Evolutionary conservation across 2,329 filamentous ascomycete species (phyloP).

Genomic region (Saccharata proteae): DNA sequence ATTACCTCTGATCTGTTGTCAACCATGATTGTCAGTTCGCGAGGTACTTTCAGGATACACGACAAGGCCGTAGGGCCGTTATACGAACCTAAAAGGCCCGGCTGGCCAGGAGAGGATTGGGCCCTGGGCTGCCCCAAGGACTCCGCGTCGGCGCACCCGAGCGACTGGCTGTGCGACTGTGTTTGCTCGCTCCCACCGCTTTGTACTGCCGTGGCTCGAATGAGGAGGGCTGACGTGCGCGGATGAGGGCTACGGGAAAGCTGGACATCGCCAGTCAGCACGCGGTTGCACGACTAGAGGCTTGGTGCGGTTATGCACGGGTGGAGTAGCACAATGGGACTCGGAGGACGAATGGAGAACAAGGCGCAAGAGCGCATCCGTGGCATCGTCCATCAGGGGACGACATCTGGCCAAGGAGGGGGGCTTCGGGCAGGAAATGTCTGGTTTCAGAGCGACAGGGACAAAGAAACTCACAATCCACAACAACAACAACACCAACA

Average conservation of each 20-base stretch:
- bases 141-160: constrained; percentile 6
- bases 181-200: constrained; percentile 6
- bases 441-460: constrained; percentile 8
- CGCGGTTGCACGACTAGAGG: constrained; percentile 8
- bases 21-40: constrained; percentile 8
- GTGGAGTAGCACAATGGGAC: constrained; percentile 7
- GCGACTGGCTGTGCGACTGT: constrained; percentile 7
- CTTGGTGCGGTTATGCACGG: constrained; percentile 6
- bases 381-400: too few relatives aligned
- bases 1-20: constrained; percentile 9
- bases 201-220: constrained; percentile 7
- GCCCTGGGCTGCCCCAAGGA: constrained; percentile 8
- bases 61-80: too few relatives aligned
- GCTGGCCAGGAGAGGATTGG: constrained; percentile 7
- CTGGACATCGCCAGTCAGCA: constrained; percentile 8
- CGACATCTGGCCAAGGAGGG: constrained; percentile 6
- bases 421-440: constrained; percentile 3
- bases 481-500: constrained; percentile 6
- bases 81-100: constrained; percentile 8
- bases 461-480: constrained; percentile 10
- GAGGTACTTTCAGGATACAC: too few relatives aligned
- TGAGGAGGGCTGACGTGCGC: constrained; percentile 6
- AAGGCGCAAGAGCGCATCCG: too few relatives aligned
- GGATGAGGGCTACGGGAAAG: constrained; percentile 8
- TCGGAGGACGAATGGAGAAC: constrained; percentile 7